phyloP scores from a whole-genome alignment of 768 basidiomycete species.

The Pholiota microspora region DNA sequence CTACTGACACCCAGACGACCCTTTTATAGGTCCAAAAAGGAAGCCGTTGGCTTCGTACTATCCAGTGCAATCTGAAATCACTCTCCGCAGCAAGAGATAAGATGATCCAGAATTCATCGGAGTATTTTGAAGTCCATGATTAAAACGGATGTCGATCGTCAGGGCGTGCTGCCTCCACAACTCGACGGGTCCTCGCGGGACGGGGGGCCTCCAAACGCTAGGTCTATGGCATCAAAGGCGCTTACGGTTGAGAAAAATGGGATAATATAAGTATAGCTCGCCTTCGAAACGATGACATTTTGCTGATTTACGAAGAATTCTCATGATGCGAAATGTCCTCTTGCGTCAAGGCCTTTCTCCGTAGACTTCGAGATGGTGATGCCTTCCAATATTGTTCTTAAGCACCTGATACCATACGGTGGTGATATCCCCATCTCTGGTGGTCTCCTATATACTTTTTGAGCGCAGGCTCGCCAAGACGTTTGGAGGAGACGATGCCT shows the following conservation, averaged over 20 bases:
- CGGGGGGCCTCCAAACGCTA: background rate
- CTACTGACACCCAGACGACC: background rate
- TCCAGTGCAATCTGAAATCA: no score
- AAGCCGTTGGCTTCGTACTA: background rate
- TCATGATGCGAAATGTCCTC: background rate
- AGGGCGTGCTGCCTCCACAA: no score
- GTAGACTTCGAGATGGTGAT: background rate
- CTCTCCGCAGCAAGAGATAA: background rate
- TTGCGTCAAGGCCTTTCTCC: background rate
- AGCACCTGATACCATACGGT: background rate
- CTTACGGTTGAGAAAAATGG: background rate
- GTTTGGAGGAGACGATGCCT: background rate
- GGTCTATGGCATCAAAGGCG: background rate
- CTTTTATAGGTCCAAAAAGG: background rate
- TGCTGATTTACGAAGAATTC: background rate
- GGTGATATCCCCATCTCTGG: background rate
- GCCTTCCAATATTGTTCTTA: background rate
- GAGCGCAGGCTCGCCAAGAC: background rate
- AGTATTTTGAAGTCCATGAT: background rate
- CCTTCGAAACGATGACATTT: background rate
- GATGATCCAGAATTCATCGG: background rate
- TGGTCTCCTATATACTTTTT: background rate
- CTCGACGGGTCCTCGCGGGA: background rate
- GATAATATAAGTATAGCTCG: constrained; percentile 2
- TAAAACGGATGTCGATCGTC: background rate